Evolutionary conservation across 2,329 filamentous ascomycete genomes (phyloP).

Genomic region (Epichloe brachyelytri): DNA sequence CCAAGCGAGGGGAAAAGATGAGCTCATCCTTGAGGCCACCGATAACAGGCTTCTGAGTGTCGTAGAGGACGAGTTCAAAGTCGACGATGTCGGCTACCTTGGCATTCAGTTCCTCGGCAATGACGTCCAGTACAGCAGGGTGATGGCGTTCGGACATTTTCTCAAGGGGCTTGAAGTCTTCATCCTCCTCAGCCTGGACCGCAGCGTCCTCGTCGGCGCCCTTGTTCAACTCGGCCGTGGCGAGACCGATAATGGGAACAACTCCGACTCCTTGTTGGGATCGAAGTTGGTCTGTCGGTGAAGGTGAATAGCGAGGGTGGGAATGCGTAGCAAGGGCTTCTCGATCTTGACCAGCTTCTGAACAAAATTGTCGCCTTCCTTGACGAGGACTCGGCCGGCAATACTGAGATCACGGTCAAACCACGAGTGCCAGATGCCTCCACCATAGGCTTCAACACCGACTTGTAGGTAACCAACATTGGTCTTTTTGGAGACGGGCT

Average conservation of each 20-base stretch:
- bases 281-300: conserved; percentile 75
- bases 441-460: conserved; percentile 92
- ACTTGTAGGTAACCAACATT: conserved; percentile 84
- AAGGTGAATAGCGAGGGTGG: conserved; percentile 87
- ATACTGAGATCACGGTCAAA: conserved; percentile 91
- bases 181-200: conserved; percentile 24
- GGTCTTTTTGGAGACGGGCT: conserved; percentile 85
- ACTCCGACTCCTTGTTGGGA: conserved; percentile 93
- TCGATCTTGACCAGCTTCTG: conserved; percentile 85
- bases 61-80: conserved; percentile 95
- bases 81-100: conserved; percentile 64
- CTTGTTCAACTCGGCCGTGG: conserved; percentile 77
- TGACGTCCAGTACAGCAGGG: conserved; percentile 70
- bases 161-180: conserved; percentile 62
- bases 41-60: conserved; percentile 81
- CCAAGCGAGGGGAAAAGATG: conserved; percentile 87
- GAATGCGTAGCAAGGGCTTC: conserved; percentile 79
- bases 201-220: conserved; percentile 39
- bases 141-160: conserved; percentile 75
- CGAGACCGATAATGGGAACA: conserved; percentile 84
- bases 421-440: conserved; percentile 96
- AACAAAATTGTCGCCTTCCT: conserved; percentile 56
- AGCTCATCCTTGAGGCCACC: conserved; percentile 89
- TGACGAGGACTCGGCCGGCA: conserved; percentile 77
- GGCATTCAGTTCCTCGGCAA: conserved; percentile 67